These are phyloP conservation scores for Exophiala viscosa DNA, from an alignment of 2,329 filamentous ascomycete species.

Conservation along the genomic window DNA sequence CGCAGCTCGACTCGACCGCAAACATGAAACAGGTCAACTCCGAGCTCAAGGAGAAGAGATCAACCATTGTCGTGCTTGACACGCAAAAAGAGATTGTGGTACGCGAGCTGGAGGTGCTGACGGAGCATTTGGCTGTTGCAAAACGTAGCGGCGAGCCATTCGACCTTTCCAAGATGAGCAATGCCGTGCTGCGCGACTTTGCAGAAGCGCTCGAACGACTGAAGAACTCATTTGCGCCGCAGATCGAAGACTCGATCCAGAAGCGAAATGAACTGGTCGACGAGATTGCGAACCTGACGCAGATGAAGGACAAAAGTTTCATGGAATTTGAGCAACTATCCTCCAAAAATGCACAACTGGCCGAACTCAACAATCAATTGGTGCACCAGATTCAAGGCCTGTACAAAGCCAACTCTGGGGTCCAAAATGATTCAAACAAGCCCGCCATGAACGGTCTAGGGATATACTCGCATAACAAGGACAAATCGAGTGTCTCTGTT, in stretches of 20 bases:
- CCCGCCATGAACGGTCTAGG: slow-evolving; percentile 55
- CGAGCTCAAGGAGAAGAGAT: slow-evolving; percentile 85
- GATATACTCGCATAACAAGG: slow-evolving; percentile 57
- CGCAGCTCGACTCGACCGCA: slow-evolving; percentile 54
- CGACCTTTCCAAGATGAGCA: slow-evolving; percentile 68
- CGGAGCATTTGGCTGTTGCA: slow-evolving; percentile 79
- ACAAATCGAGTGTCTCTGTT: slow-evolving; percentile 46
- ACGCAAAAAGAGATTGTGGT: slow-evolving; percentile 95
- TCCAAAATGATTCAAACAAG: slow-evolving; percentile 41
- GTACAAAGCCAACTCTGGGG: slow-evolving; percentile 72
- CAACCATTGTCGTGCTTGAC: slow-evolving; percentile 90
- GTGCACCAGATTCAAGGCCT: slow-evolving; percentile 91
- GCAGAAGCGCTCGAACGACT: slow-evolving; percentile 61
- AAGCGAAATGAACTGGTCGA: slow-evolving; percentile 80
- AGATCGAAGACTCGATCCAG: slow-evolving; percentile 85
- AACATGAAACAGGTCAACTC: slow-evolving; percentile 76
- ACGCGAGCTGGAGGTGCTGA: slow-evolving; percentile 82
- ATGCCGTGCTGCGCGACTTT: slow-evolving; percentile 60
- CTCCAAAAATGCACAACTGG: slow-evolving; percentile 88
- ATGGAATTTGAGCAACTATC: slow-evolving; percentile 94
- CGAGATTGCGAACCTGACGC: slow-evolving; percentile 75
- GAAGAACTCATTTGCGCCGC: slow-evolving; percentile 70
- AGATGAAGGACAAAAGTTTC: slow-evolving; percentile 86
- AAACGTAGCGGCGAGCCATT: slow-evolving; percentile 78
- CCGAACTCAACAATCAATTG: slow-evolving; percentile 91